A percentile compares a stretch with the other conserved stretches of the same genome.
phyloP scores from a whole-genome alignment of 1,284 basidiomycete species.

The Leccinum griseonigrum region DNA sequence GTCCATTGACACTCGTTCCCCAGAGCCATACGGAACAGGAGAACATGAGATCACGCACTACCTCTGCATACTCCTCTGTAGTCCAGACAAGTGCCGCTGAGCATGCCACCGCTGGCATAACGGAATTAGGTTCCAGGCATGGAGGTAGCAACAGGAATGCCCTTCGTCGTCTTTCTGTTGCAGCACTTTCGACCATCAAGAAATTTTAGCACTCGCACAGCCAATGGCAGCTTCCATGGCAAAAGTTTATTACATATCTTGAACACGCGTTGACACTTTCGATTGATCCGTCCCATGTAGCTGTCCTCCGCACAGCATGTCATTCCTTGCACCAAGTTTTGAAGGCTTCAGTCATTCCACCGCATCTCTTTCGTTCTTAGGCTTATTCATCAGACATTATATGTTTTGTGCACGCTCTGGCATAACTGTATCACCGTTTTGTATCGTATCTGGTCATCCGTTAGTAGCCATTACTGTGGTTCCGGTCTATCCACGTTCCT shows the following conservation, averaged over 20 bases:
- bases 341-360: background rate
- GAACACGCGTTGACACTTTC: conserved; percentile 2
- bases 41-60: conserved; percentile 16
- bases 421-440: conserved; percentile 13
- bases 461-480: conserved; percentile 3
- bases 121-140: conserved; percentile 17
- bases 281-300: background rate
- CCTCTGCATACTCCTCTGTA: conserved; percentile 24
- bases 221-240: background rate
- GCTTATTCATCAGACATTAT: background rate
- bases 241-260: conserved; percentile 8
- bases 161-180: conserved; percentile 29
- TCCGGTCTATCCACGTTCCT: background rate
- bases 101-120: conserved; percentile 4
- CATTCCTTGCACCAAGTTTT: conserved; percentile 10
- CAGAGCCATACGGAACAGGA: conserved; percentile 7
- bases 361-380: background rate
- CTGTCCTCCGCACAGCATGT: conserved; percentile 1
- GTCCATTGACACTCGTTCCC: conserved; percentile 5
- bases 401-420: conserved; percentile 1
- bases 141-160: conserved; percentile 19
- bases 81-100: conserved; percentile 19
- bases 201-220: conserved; percentile 11
- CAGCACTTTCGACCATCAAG: conserved; percentile 29
- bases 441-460: conserved; percentile 12